Evolutionary conservation across 2,329 filamentous ascomycete species (phyloP).

Genomic region (Elsinoe fawcettii): DNA sequence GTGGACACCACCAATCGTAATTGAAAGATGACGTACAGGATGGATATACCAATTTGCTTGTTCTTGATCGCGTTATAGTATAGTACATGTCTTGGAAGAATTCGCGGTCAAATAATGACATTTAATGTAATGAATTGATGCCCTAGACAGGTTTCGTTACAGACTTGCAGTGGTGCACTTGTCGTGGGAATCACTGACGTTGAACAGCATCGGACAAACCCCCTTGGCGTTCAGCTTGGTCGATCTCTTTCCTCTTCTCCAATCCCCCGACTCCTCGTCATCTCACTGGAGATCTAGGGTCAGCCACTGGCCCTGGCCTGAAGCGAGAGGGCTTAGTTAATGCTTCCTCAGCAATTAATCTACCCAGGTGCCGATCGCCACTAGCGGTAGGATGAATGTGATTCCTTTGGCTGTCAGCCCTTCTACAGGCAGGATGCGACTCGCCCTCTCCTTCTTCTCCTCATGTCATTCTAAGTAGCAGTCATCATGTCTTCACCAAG

Average conservation of each 20-base stretch:
- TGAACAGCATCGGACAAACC: background rate
- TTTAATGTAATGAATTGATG: slow-evolving; percentile 6
- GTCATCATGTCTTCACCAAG: background rate
- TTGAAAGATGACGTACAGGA: background rate
- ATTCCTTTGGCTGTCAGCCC: background rate
- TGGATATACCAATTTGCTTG: slow-evolving; percentile 14
- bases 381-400: background rate
- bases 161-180: background rate
- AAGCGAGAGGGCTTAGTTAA: background rate
- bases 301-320: background rate
- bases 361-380: background rate
- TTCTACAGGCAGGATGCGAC: background rate
- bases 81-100: background rate
- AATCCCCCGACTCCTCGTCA: background rate
- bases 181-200: background rate
- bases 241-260: background rate
- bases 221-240: background rate
- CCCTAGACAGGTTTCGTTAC: background rate
- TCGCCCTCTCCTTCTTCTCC: no score
- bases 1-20: slow-evolving; percentile 19
- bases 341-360: background rate
- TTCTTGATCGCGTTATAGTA: background rate
- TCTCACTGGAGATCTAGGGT: slow-evolving; percentile 1
- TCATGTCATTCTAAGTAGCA: background rate
- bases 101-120: background rate